A percentile compares a stretch with the other conserved stretches of the same genome.
Evolutionary conservation across 371 early-diverging fungal species (phyloP).

Genomic region (Apophysomyces trapeziformis): DNA sequence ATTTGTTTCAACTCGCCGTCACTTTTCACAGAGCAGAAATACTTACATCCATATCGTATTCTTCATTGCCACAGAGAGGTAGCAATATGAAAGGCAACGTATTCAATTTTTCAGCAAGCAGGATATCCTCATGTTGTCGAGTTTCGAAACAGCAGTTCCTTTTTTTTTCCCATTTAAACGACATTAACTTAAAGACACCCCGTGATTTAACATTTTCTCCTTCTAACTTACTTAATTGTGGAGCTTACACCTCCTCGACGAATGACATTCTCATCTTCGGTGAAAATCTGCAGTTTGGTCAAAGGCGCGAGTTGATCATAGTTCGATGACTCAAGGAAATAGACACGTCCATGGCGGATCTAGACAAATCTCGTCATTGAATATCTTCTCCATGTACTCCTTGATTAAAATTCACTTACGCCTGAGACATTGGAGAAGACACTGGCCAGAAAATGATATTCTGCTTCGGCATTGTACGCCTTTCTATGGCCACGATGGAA

Average conservation of each 20-base stretch:
- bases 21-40: too few relatives aligned
- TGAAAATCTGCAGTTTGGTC: constrained; percentile 84
- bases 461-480: constrained; percentile 81
- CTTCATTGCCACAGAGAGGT: constrained; percentile 92
- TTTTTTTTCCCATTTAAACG: constrained; percentile 11
- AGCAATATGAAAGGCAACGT: constrained; percentile 85
- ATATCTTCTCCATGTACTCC: neutral
- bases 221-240: constrained; percentile 70
- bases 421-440: constrained; percentile 91
- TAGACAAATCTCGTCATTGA: constrained; percentile 16
- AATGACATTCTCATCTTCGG: constrained; percentile 80
- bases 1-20: neutral
- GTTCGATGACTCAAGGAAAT: constrained; percentile 64
- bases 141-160: constrained; percentile 87
- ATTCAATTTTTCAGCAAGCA: constrained; percentile 74
- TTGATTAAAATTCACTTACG: constrained; percentile 35
- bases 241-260: constrained; percentile 89
- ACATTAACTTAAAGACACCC: too few relatives aligned
- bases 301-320: constrained; percentile 70
- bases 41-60: constrained; percentile 80
- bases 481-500: constrained; percentile 83
- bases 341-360: constrained; percentile 73
- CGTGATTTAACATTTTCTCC: neutral
- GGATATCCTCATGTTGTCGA: constrained; percentile 65
- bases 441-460: constrained; percentile 85